These are phyloP conservation scores for Ceratocystis harringtonii DNA, from an alignment of 2,329 filamentous ascomycete species.

Conservation along the genomic window DNA sequence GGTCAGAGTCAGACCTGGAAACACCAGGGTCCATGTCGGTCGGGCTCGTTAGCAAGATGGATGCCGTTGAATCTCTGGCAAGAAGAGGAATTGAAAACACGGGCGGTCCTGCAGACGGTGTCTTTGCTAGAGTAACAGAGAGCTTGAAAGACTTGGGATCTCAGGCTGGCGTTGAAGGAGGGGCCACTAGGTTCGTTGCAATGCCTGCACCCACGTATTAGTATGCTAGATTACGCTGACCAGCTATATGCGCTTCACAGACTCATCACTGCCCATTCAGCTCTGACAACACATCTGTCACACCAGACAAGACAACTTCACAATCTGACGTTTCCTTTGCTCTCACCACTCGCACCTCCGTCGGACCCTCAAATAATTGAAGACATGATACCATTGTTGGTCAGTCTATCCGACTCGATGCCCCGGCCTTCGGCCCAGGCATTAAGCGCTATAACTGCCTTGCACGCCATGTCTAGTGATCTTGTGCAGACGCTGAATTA, in stretches of 20 bases:
- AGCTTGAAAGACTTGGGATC: conserved; percentile 57
- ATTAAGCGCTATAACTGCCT: conserved; percentile 49
- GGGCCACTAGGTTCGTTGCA: conserved; percentile 46
- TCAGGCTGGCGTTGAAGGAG: conserved; percentile 56
- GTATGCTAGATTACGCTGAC: background rate
- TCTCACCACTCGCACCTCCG: conserved; percentile 51
- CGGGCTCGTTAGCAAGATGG: conserved; percentile 53
- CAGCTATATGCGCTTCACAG: conserved; percentile 27
- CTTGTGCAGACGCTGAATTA: conserved; percentile 69
- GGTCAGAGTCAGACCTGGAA: conserved; percentile 56
- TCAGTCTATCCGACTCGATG: conserved; percentile 50
- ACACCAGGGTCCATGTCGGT: conserved; percentile 47
- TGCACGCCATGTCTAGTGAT: conserved; percentile 57
- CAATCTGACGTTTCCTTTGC: conserved; percentile 53
- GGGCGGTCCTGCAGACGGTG: conserved; percentile 47
- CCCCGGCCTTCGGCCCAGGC: conserved; percentile 48
- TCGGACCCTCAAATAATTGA: conserved; percentile 52
- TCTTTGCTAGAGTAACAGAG: conserved; percentile 54
- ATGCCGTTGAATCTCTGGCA: conserved; percentile 56
- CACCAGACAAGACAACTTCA: conserved; percentile 65
- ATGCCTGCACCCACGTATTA: background rate
- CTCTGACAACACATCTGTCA: conserved; percentile 56
- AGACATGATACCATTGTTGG: conserved; percentile 51
- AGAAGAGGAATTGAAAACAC: conserved; percentile 50
- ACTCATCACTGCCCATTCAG: conserved; percentile 60